Base-by-base conservation (phyloP, 495 filamentous ascomycete species). In the Hypoxylon perforatum region DNA sequence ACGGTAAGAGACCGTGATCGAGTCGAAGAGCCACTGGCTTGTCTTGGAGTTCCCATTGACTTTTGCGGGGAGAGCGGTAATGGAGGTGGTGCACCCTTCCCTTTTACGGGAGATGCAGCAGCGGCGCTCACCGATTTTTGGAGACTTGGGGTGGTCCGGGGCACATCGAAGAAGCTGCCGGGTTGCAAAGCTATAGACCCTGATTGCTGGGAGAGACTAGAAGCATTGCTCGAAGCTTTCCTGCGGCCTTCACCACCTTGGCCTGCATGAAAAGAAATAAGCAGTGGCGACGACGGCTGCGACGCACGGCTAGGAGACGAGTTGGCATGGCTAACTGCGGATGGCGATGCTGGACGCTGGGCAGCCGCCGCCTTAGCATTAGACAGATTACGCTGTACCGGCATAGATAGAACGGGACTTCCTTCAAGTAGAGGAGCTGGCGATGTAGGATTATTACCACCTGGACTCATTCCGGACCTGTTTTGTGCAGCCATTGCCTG, bases 261-360 rank as follows among this genome's bases (percentile, higher is more conserved):
- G n/a, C 92, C 91, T 25, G 94, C 90, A 33, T 91, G 91, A 74
- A 99, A 99, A 21, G 93, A 94, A 17, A 98, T 91, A 38, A 99
- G 80, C 18, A 98, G 82, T 0, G 95, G 95, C 18, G 96, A 98
- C 12, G 96, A 97, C 41, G 96, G 96, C 71, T 98, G 94, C 0
- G 95, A 98, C 8, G 84, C 84, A 55, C 94, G 86, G 69, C 86
- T 96, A 11, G 96, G 93, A 1, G 95, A 97, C 18, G 92, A 90
- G 67, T 91, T 96, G 28, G 90, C 78, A 47, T 93, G 92, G 62
- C 87, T 91, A 19, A 91, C 60, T 18, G 87, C 82, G 0, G 94
- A 96, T 8, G 95, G 95, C 4, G 96, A 98, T 36, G 88, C 86
- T 5, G 95, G 92, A 30, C 95, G 86, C 62, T 91, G 92, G 22